phyloP scores from a whole-genome alignment of 2,329 filamentous ascomycete species.

The Dactylonectria estremocensis region DNA sequence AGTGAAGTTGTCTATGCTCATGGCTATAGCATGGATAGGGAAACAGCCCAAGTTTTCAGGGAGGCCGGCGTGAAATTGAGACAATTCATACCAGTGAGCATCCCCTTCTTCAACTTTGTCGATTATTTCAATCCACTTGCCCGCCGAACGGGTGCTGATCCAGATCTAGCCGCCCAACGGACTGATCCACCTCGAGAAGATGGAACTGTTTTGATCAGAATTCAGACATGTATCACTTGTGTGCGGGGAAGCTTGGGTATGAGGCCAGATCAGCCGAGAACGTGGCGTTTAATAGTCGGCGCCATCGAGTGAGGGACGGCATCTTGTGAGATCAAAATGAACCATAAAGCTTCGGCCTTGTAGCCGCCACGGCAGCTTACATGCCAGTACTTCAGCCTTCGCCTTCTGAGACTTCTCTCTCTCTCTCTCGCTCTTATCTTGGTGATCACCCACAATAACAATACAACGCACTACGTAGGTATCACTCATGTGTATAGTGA shows the following conservation, averaged over 20 bases:
- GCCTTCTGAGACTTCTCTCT: background rate
- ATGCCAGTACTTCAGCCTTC: background rate
- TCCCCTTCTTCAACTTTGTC: slow-evolving; percentile 29
- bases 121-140: slow-evolving; percentile 12
- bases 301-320: slow-evolving; percentile 27
- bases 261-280: slow-evolving; percentile 25
- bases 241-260: slow-evolving; percentile 34
- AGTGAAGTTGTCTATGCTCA: slow-evolving; percentile 95
- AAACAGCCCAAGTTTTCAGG: slow-evolving; percentile 85
- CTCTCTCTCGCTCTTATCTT: background rate
- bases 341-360: slow-evolving; percentile 2
- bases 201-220: slow-evolving; percentile 57
- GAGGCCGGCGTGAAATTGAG: slow-evolving; percentile 88
- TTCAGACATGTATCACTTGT: slow-evolving; percentile 24
- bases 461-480: background rate
- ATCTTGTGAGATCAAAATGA: slow-evolving; percentile 35
- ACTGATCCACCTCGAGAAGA: slow-evolving; percentile 73
- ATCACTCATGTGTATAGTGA: background rate
- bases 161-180: slow-evolving; percentile 72
- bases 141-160: slow-evolving; percentile 40
- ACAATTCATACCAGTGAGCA: slow-evolving; percentile 87
- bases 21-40: slow-evolving; percentile 93
- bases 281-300: slow-evolving; percentile 37
- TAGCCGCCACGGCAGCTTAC: background rate
- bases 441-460: too few species aligned